These are phyloP conservation scores for Clavaria fumosa DNA, from an alignment of 768 basidiomycete genomes.

Conservation along the genomic window DNA sequence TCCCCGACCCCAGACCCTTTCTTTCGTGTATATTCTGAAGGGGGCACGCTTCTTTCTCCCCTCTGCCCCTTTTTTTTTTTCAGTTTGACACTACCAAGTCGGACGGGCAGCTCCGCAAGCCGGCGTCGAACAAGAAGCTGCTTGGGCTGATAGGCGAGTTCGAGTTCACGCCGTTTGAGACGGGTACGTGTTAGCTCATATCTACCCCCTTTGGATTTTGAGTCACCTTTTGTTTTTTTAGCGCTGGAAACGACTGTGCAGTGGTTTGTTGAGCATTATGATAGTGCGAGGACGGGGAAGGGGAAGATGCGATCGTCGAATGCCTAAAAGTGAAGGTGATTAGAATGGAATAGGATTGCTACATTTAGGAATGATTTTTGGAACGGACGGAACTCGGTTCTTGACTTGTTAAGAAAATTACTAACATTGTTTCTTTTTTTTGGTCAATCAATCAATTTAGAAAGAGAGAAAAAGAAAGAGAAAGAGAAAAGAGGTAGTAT, in stretches of 20 bases:
- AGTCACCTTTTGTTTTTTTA: constrained; percentile 13
- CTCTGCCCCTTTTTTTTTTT: background rate
- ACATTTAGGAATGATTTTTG: no score
- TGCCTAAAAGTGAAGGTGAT: no score
- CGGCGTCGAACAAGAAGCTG: constrained; percentile 85
- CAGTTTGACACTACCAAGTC: constrained; percentile 76
- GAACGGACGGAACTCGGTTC: no score
- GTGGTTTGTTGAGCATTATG: constrained; percentile 81
- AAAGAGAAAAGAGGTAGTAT: no score
- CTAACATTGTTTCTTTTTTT: no score
- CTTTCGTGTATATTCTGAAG: no score
- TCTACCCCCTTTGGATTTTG: background rate
- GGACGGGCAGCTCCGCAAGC: constrained; percentile 94
- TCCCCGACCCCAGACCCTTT: background rate
- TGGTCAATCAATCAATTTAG: no score
- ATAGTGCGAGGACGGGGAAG: constrained; percentile 47
- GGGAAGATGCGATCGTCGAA: no score
- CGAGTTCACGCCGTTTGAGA: constrained; percentile 82
- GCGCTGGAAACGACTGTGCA: constrained; percentile 66
- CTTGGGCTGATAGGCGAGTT: constrained; percentile 63
- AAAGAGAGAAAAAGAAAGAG: no score
- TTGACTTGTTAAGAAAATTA: no score
- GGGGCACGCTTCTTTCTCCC: constrained; percentile 30
- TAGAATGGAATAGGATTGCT: no score
- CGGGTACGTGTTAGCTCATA: constrained; percentile 31